phyloP scores from a whole-genome alignment of 2,329 filamentous ascomycete genomes.

The Ophiognomonia clavigignenti-juglandacearum region DNA sequence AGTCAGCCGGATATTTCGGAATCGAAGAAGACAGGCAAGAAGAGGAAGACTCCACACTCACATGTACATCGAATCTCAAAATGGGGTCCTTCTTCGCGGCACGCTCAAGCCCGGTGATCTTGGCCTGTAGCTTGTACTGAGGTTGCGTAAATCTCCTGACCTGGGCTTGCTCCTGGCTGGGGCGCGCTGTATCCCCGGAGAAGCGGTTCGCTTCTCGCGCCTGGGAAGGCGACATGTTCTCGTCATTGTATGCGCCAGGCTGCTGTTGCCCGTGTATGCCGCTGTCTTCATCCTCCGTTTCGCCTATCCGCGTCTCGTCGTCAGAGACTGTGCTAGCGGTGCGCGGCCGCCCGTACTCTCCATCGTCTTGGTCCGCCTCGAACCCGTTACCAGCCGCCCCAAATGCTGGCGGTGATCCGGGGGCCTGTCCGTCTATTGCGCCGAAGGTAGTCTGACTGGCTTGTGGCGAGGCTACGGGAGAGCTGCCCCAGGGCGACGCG shows the following conservation, averaged over 20 bases:
- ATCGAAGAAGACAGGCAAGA: background rate
- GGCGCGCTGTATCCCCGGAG: conserved; percentile 20
- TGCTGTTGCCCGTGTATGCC: conserved; percentile 18
- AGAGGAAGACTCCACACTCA: conserved; percentile 41
- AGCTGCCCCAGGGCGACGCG: conserved; percentile 52
- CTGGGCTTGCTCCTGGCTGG: conserved; percentile 33
- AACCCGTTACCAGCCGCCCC: conserved; percentile 38
- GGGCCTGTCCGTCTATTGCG: conserved; percentile 33
- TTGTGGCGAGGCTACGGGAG: conserved; percentile 46
- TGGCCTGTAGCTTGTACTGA: conserved; percentile 83
- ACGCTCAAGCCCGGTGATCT: conserved; percentile 88
- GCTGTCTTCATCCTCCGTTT: conserved; percentile 26
- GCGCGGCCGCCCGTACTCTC: conserved; percentile 35
- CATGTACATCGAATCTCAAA: conserved; percentile 91
- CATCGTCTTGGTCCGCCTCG: conserved; percentile 29
- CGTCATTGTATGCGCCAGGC: conserved; percentile 1
- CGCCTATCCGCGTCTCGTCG: conserved; percentile 32
- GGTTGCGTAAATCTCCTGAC: conserved; percentile 58
- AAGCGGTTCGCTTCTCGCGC: conserved; percentile 19
- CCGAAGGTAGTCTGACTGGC: conserved; percentile 40
- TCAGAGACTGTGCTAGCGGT: conserved; percentile 42
- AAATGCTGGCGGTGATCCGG: conserved; percentile 37
- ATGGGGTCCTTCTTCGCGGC: conserved; percentile 95
- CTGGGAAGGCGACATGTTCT: conserved; percentile 14
- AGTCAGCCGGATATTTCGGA: conserved; percentile 13